A percentile compares a stretch with the other conserved stretches of the same genome.
Evolutionary conservation across 768 basidiomycete species (phyloP).

Genomic region (Cystobasidium ongulense): DNA sequence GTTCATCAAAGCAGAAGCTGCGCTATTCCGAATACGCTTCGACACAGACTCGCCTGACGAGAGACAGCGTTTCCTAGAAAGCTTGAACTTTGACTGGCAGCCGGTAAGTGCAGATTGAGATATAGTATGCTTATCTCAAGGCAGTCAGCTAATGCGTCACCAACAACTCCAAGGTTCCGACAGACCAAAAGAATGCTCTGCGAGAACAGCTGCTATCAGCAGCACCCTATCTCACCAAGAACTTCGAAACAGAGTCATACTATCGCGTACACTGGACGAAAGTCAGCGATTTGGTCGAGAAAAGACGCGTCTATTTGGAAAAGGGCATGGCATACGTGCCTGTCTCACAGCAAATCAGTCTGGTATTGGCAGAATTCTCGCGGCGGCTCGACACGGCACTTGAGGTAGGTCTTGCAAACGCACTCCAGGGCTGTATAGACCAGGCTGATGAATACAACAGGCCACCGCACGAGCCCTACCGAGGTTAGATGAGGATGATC

Average conservation of each 20-base stretch:
- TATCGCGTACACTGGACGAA: conserved; percentile 97
- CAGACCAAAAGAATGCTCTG: conserved; percentile 54
- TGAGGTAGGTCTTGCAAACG: conserved; percentile 52
- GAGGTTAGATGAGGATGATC: conserved; percentile 85
- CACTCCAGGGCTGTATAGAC: no score
- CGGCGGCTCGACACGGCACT: conserved; percentile 62
- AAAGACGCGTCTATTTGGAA: conserved; percentile 65
- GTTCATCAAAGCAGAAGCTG: conserved; percentile 80
- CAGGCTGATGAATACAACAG: no score
- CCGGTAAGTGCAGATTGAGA: conserved; percentile 34
- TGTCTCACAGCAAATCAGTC: conserved; percentile 55
- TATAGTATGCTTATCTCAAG: background rate
- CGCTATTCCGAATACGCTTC: conserved; percentile 73
- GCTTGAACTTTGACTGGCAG: conserved; percentile 48
- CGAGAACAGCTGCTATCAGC: conserved; percentile 52
- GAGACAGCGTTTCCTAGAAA: conserved; percentile 53
- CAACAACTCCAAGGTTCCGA: conserved; percentile 52
- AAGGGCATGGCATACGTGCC: conserved; percentile 86
- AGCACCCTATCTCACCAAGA: conserved; percentile 49
- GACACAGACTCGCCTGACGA: conserved; percentile 57
- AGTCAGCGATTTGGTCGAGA: conserved; percentile 83
- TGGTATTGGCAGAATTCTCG: conserved; percentile 80
- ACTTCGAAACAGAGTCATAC: conserved; percentile 56
- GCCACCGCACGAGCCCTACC: conserved; percentile 76
- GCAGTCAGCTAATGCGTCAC: background rate